Conservation (phyloP, 1,139 yeast species). For the Citeromyces hawaiiensis region DNA sequence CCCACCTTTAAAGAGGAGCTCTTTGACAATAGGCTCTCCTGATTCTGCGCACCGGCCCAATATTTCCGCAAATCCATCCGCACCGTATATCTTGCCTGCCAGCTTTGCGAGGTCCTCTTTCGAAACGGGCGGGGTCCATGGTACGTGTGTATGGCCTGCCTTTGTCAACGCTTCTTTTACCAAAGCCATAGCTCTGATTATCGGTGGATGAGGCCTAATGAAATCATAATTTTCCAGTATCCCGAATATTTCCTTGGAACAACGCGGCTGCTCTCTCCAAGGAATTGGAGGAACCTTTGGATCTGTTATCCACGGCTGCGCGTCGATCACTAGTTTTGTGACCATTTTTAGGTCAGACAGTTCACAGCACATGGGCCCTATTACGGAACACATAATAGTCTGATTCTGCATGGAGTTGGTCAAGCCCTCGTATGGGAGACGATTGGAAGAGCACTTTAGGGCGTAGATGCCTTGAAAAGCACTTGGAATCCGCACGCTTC, state of each 20-base stretch:
- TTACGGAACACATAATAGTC: slow-evolving; percentile 37
- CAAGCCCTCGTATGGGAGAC: slow-evolving; percentile 35
- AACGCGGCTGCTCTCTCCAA: slow-evolving; percentile 23
- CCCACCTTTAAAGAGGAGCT: slow-evolving; percentile 3
- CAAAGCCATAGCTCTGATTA: slow-evolving; percentile 23
- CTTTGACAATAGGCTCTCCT: slow-evolving; percentile 30
- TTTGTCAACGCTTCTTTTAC: slow-evolving; percentile 15
- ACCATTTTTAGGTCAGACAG: slow-evolving; percentile 54
- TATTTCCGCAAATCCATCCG: slow-evolving; percentile 34
- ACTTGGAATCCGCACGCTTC: slow-evolving; percentile 46
- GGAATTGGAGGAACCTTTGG: slow-evolving; percentile 30
- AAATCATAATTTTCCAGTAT: slow-evolving; percentile 18
- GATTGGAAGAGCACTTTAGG: slow-evolving; percentile 32
- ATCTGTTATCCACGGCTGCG: slow-evolving; percentile 43
- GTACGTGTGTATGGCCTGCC: slow-evolving; percentile 27
- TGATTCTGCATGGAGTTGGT: slow-evolving; percentile 47
- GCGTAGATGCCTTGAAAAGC: slow-evolving; percentile 41
- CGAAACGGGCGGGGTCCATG: slow-evolving; percentile 24
- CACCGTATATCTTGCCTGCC: slow-evolving; percentile 25
- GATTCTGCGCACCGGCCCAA: slow-evolving; percentile 17
- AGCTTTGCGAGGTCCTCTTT: slow-evolving; percentile 19
- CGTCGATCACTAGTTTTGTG: slow-evolving; percentile 36
- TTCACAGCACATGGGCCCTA: slow-evolving; percentile 44
- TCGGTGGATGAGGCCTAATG: slow-evolving; percentile 35
- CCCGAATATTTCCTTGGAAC: slow-evolving; percentile 13